These are phyloP conservation scores for Leccinum barrowsii DNA, from an alignment of 768 basidiomycete species.

Conservation along the genomic window DNA sequence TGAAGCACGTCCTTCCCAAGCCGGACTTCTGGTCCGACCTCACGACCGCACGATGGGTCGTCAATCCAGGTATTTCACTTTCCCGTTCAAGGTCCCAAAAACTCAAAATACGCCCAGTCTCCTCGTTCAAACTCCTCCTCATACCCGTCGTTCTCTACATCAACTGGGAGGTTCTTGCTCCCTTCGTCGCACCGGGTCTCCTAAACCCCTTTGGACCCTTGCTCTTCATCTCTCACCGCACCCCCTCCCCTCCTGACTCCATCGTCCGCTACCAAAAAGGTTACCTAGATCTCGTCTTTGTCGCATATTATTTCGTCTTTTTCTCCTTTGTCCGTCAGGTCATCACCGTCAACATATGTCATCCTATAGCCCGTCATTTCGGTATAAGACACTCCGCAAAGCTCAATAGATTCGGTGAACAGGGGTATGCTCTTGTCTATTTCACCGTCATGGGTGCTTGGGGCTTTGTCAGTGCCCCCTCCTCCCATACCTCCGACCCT, in stretches of 20 bases:
- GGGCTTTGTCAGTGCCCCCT: slow-evolving; percentile 61
- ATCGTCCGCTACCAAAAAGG: slow-evolving; percentile 70
- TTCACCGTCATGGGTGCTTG: slow-evolving; percentile 65
- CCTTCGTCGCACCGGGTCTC: slow-evolving; percentile 43
- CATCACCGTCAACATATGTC: slow-evolving; percentile 59
- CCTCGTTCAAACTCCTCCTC: slow-evolving; percentile 64
- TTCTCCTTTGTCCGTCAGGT: slow-evolving; percentile 86
- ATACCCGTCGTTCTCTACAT: slow-evolving; percentile 57
- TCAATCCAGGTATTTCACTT: slow-evolving; percentile 53
- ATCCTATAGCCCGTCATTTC: slow-evolving; percentile 64
- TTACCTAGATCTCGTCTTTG: slow-evolving; percentile 71
- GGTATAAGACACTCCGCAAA: slow-evolving; percentile 68
- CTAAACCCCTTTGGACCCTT: slow-evolving; percentile 73
- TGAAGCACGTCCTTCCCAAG: not conserved
- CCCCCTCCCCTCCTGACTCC: slow-evolving; percentile 47
- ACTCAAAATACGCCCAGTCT: slow-evolving; percentile 35
- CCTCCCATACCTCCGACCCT: not conserved
- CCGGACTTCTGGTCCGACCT: slow-evolving; percentile 47
- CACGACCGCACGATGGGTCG: slow-evolving; percentile 61
- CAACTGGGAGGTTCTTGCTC: slow-evolving; percentile 58
- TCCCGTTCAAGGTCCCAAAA: too few relatives aligned
- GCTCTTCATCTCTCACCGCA: slow-evolving; percentile 67
- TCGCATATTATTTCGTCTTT: slow-evolving; percentile 80
- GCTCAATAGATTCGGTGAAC: slow-evolving; percentile 85
- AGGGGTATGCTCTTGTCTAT: slow-evolving; percentile 84